Base-by-base conservation (phyloP, 2,329 filamentous ascomycete genomes). In the Sporothrix sp. region DNA sequence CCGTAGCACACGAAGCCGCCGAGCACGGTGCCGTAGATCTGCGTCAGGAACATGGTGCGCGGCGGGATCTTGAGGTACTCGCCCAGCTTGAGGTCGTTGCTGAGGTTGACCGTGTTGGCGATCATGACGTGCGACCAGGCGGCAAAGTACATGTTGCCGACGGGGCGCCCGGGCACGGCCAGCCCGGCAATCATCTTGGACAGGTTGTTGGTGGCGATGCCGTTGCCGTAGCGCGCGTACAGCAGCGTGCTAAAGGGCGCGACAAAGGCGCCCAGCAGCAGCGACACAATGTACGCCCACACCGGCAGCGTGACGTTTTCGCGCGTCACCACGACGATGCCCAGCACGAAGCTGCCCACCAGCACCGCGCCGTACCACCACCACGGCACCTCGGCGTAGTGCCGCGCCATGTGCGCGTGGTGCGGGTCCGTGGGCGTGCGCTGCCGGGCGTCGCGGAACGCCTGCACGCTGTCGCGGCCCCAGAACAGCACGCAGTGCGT, bases 51-150 rank as follows among this genome's bases (percentile, higher is more conserved):
- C 75, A 78, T 78, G 45, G 69, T 60, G 0, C 73, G 69, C 2
- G 73, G 75, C 2, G 75, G 73, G 6, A 79, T 73, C 56, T 80
- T 80, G 57, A 74, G 68, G 72, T 80, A 80, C 64, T 79, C 73
- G 18, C 76, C 77, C 67, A 79, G 70, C 63, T 80, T 80, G 21
- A 80, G 59, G 54, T 78, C 74, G 42, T 69, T 72, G 33, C 66
- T 73, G 7, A 80, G 63, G 49, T 65, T 72, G 39, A 79, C 71
- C 0, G 68, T 63, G 45, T 75, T 75, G 2, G 51, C 11, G 44
- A 80, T 78, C 44, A 79, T 72, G 33, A 72, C 76, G 61, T 80
- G 76, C 1, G 75, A 79, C 75, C 75, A 79, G 10, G 71, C 71
- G 7, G 75, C 72, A 58, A 78, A 78, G 60, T 78, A 78, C 71